Evolutionary conservation across 2,329 filamentous ascomycete species (phyloP), one percentile per base, ranked within the genome.

Genomic region (Claviceps sp.): DNA sequence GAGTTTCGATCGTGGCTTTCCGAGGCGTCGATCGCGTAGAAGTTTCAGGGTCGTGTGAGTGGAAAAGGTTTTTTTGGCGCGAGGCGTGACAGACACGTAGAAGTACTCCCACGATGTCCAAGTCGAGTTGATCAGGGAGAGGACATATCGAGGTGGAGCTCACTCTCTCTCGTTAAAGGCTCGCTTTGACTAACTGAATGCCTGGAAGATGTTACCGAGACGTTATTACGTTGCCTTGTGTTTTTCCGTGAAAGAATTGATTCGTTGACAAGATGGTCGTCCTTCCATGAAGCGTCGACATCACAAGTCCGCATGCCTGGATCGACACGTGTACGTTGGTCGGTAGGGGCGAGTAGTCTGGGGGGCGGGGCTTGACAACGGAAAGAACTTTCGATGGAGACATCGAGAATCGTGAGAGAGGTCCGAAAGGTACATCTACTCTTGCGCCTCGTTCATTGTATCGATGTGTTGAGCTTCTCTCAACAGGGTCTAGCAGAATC

Each of bases 331-430:
- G 1, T 30, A 8, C 8, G 8, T 9, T 9, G 26, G 26, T 30
- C 26, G 26, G 3, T 9, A 30, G 26, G 14, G 49, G 54, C 38
- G 45, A 24, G 2, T 53, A 47, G 24, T 49, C 54, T 11, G 49
- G n/a, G 71, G 1, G 65, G 66, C 66, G 67, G 70, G 1, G 63
- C 54, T 53, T 71, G 68, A 38, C 26, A 69, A 70, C 1, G 65
- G n/a, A n/a, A n/a, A n/a, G n/a, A n/a, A n/a, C n/a, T 59, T 55
- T 18, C 58, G 57, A n/a, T 64, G 58, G 34, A 60, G 56, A 43
- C 62, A 64, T 16, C 61, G 56, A 2, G 65, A 63, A 56, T 68
- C 64, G 48, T 59, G 60, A 43, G 5, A 69, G 52, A 5, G 62
- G 62, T 14, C 63, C 54, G 6, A 71, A 59, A 43, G 69, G 65